Conservation (phyloP, 2,329 filamentous ascomycete species). For the Verticillium nonalfalfae region DNA sequence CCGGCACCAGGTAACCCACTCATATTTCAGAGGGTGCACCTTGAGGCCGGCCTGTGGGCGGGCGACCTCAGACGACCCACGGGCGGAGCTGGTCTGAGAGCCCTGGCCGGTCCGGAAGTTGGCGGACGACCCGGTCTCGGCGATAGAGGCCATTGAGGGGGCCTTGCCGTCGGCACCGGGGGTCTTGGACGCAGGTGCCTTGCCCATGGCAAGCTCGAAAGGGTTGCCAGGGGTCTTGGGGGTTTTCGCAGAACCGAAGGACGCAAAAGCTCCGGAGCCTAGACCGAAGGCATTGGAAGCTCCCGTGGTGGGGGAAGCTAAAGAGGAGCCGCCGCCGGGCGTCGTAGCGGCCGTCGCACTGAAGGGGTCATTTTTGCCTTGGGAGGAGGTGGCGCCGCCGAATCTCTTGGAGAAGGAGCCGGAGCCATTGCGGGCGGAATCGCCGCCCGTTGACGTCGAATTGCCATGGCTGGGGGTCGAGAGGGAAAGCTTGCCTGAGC, state of each 20-base stretch:
- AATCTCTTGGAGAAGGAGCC: conserved; percentile 65
- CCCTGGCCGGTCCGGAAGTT: conserved; percentile 3
- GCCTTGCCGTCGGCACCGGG: conserved; percentile 34
- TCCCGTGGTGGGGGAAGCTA: conserved; percentile 68
- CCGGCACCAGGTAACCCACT: conserved; percentile 96
- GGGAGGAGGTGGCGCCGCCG: conserved; percentile 65
- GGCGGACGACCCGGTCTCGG: conserved; percentile 53
- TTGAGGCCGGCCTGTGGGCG: conserved; percentile 25
- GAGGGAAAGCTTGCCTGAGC: conserved; percentile 85
- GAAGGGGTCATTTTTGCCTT: conserved; percentile 75
- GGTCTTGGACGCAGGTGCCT: conserved; percentile 18
- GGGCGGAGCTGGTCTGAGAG: conserved; percentile 10
- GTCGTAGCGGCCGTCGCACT: conserved; percentile 58
- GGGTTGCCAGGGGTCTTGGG: conserved; percentile 78
- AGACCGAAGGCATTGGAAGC: conserved; percentile 89
- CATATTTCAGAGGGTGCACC: conserved; percentile 56
- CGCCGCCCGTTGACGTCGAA: conserved; percentile 44
- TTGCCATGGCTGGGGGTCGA: conserved; percentile 61
- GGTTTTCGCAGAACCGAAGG: conserved; percentile 83
- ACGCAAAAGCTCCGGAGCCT: conserved; percentile 91
- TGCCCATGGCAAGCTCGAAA: conserved; percentile 66
- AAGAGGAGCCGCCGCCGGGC: conserved; percentile 57
- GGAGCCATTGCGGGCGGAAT: conserved; percentile 54
- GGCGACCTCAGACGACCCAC: conserved; percentile 11
- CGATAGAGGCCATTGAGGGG: conserved; percentile 37